These are phyloP conservation scores for Fusarium humuli DNA, from an alignment of 2,329 filamentous ascomycete genomes.

Conservation along the genomic window DNA sequence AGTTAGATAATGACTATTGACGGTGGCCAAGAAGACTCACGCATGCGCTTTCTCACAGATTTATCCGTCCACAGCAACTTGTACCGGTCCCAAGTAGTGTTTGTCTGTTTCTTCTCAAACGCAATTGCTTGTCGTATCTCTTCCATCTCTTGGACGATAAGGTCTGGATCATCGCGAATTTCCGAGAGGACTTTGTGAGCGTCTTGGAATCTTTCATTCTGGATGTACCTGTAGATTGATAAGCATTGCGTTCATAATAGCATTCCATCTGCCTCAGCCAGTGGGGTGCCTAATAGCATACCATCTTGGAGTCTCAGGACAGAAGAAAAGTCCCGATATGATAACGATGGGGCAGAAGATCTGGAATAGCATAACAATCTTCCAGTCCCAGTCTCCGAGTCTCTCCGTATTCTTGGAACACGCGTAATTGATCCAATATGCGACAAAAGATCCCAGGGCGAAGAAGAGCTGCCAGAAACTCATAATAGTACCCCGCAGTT, in stretches of 20 bases:
- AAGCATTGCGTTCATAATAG: conserved; percentile 55
- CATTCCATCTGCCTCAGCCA: conserved; percentile 65
- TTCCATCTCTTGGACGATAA: not conserved
- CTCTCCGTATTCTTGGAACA: conserved; percentile 63
- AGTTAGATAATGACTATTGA: conserved; percentile 55
- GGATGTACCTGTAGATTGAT: conserved; percentile 9
- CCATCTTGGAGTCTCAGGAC: conserved; percentile 77
- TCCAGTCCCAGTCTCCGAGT: conserved; percentile 78
- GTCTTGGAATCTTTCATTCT: conserved; percentile 55
- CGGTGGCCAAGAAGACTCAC: not conserved
- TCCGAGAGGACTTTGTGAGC: not conserved
- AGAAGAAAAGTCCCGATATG: conserved; percentile 69
- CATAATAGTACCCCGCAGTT: conserved; percentile 74
- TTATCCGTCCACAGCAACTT: conserved; percentile 8
- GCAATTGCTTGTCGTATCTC: conserved; percentile 5
- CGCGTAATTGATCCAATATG: conserved; percentile 69
- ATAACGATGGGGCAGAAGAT: conserved; percentile 72
- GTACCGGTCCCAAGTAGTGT: conserved; percentile 2
- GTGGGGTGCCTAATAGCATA: conserved; percentile 67
- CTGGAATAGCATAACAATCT: conserved; percentile 77
- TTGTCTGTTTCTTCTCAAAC: conserved; percentile 5
- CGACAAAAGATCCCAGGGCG: conserved; percentile 66
- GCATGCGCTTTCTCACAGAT: conserved; percentile 9
- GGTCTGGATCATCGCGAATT: not conserved
- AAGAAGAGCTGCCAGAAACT: conserved; percentile 75